phyloP scores from a whole-genome alignment of 2,329 filamentous ascomycete species.

The Ascochyta koolunga region DNA sequence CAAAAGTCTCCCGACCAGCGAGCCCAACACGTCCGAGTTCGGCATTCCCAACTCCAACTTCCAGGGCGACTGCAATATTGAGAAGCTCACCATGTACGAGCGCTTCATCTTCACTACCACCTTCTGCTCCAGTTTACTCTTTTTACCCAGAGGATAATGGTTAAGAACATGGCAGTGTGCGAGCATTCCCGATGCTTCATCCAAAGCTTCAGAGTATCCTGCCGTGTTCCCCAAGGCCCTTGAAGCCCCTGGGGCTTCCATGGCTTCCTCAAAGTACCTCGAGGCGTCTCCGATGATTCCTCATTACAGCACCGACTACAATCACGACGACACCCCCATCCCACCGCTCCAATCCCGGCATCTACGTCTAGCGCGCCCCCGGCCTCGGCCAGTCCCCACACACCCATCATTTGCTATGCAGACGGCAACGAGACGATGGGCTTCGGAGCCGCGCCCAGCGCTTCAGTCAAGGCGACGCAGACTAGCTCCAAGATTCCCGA shows the following conservation, averaged over 20 bases:
- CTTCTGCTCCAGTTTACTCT: slow-evolving; percentile 62
- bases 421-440: slow-evolving; percentile 18
- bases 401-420: neutral
- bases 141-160: slow-evolving; percentile 6
- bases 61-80: slow-evolving; percentile 73
- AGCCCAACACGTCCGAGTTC: slow-evolving; percentile 70
- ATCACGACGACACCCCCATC: neutral
- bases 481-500: slow-evolving; percentile 20
- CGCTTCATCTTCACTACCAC: slow-evolving; percentile 80
- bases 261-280: neutral
- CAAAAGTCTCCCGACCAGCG: slow-evolving; percentile 61
- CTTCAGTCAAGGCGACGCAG: slow-evolving; percentile 16
- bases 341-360: neutral
- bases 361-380: neutral
- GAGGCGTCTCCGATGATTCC: neutral
- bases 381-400: neutral
- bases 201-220: neutral
- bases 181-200: too few relatives aligned
- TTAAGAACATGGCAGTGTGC: neutral
- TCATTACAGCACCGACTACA: neutral
- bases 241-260: neutral
- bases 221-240: neutral
- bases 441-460: slow-evolving; percentile 10
- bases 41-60: slow-evolving; percentile 71
- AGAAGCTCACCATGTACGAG: slow-evolving; percentile 70